Percentiles rank a stretch among this genome's conserved stretches.
These are phyloP conservation scores for Steccherinum ochraceum DNA, from an alignment of 768 basidiomycete genomes.

Conservation along the genomic window DNA sequence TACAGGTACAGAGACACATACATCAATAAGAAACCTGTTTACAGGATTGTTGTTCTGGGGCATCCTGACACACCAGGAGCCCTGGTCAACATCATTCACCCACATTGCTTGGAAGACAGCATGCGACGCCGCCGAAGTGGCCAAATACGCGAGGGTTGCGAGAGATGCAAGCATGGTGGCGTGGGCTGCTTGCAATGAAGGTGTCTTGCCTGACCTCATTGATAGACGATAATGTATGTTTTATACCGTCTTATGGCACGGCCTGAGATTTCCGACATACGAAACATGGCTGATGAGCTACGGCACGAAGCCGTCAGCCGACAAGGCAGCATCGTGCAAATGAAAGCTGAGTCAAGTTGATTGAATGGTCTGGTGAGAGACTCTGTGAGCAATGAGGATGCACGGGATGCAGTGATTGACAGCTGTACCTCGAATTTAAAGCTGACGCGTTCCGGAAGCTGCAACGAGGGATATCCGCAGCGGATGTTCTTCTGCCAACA, in stretches of 20 bases:
- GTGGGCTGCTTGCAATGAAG: neutral
- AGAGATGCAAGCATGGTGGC: neutral
- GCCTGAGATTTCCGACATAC: too few relatives aligned
- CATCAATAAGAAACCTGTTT: slow-evolving; percentile 30
- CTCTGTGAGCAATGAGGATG: neutral
- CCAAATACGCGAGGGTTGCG: slow-evolving; percentile 23
- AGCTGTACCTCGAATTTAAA: neutral
- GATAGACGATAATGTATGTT: too few relatives aligned
- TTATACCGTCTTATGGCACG: too few relatives aligned
- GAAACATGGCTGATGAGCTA: too few relatives aligned
- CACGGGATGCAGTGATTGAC: neutral
- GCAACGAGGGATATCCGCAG: too few relatives aligned
- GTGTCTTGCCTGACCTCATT: too few relatives aligned
- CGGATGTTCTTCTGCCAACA: neutral
- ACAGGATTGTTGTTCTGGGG: slow-evolving; percentile 43
- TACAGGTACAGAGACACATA: slow-evolving; percentile 18
- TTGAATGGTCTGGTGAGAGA: neutral
- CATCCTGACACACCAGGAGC: slow-evolving; percentile 38
- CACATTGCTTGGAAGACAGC: slow-evolving; percentile 51
- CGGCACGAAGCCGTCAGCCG: too few relatives aligned
- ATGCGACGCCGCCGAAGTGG: slow-evolving; percentile 37
- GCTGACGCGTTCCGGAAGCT: too few relatives aligned
- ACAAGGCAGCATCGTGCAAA: too few relatives aligned
- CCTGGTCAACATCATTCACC: slow-evolving; percentile 44
- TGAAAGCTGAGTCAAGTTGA: neutral